Conservation (phyloP, 2,329 filamentous ascomycete species). For the Colletotrichum sp. region DNA sequence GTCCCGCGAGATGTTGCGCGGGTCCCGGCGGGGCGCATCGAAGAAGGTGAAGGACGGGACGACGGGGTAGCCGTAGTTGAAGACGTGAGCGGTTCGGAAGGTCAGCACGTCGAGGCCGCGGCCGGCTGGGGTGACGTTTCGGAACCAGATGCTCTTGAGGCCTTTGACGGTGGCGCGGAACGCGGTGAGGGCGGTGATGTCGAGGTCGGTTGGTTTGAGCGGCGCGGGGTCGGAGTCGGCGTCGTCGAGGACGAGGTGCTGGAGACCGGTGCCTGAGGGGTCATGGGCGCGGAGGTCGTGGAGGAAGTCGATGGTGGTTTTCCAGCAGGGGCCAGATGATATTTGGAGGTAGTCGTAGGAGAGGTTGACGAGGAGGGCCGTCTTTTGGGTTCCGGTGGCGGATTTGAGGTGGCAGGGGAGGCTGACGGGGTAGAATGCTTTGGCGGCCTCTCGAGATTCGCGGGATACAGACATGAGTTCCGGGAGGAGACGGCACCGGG, state of each 20-base stretch:
- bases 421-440: background rate
- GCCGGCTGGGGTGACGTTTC: background rate
- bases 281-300: slow-evolving; percentile 6
- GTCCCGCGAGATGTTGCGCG: background rate
- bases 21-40: background rate
- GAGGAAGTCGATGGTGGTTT: background rate
- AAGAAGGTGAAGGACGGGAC: slow-evolving; percentile 8
- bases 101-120: slow-evolving; percentile 1
- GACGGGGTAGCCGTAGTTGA: slow-evolving; percentile 12
- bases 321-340: background rate
- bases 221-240: background rate
- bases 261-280: background rate
- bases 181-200: background rate
- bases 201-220: background rate
- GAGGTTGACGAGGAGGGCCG: background rate
- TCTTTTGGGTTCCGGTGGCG: background rate
- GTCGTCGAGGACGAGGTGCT: background rate
- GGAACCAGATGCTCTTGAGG: slow-evolving; percentile 13
- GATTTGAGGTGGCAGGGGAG: background rate
- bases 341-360: background rate
- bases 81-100: background rate
- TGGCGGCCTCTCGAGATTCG: background rate
- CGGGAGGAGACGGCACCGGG: background rate
- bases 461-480: background rate
- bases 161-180: background rate